phyloP scores from a whole-genome alignment of 2,329 filamentous ascomycete species.

The Rachicladosporium sp. region DNA sequence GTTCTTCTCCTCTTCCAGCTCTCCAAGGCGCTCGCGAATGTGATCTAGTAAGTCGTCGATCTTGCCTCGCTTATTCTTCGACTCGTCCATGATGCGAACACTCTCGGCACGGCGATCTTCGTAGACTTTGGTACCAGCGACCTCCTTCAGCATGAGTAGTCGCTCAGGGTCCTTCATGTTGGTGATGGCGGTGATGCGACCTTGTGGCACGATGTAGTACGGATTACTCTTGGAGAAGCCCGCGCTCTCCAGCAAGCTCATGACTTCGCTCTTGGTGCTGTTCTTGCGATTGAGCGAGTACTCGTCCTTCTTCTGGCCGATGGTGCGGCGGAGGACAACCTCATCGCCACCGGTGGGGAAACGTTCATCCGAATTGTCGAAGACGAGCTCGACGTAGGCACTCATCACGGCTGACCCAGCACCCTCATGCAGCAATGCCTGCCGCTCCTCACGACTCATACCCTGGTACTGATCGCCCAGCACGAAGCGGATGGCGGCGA shows the following conservation, averaged over 20 bases:
- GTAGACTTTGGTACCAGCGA: slow-evolving; percentile 96
- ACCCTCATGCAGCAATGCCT: slow-evolving; percentile 92
- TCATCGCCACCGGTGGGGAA: slow-evolving; percentile 90
- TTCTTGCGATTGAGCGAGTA: slow-evolving; percentile 97
- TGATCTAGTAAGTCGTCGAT: slow-evolving; percentile 87
- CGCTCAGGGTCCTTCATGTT: slow-evolving; percentile 98
- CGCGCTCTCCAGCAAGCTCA: slow-evolving; percentile 88
- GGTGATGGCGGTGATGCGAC: slow-evolving; percentile 85
- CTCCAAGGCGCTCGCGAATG: slow-evolving; percentile 77
- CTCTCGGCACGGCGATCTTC: slow-evolving; percentile 84
- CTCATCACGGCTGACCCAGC: slow-evolving; percentile 97
- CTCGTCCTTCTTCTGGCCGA: slow-evolving; percentile 96
- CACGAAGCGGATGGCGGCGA: slow-evolving; percentile 95
- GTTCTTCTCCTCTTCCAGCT: slow-evolving; percentile 94
- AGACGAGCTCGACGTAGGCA: slow-evolving; percentile 98
- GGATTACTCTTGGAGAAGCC: slow-evolving; percentile 96
- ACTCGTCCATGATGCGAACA: slow-evolving; percentile 92
- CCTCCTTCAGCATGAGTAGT: slow-evolving; percentile 82
- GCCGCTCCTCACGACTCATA: slow-evolving; percentile 89
- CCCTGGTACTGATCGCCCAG: slow-evolving; percentile 87
- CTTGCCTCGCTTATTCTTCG: slow-evolving; percentile 84
- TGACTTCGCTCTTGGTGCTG: slow-evolving; percentile 84
- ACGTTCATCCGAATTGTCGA: slow-evolving; percentile 92
- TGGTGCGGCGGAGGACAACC: slow-evolving; percentile 80
- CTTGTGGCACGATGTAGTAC: slow-evolving; percentile 98